A percentile compares a stretch with the other conserved stretches of the same genome.
These are phyloP conservation scores for Aureobasidium sp. DNA, from an alignment of 2,329 filamentous ascomycete genomes.

Conservation along the genomic window DNA sequence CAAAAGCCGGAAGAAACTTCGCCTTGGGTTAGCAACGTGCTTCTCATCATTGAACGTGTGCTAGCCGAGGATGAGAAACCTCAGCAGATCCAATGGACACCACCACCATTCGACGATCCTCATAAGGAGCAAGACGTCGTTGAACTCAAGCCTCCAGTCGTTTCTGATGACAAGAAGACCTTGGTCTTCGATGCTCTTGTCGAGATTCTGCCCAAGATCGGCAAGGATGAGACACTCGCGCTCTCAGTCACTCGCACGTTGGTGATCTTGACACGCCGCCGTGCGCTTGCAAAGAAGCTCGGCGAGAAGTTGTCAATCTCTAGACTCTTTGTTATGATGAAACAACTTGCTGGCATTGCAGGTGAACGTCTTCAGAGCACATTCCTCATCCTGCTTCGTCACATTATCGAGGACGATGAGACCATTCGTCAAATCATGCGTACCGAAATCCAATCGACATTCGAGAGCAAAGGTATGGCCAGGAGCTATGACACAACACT, in stretches of 20 bases:
- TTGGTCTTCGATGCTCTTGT: slow-evolving; percentile 70
- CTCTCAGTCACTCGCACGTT: slow-evolving; percentile 76
- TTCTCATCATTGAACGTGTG: slow-evolving; percentile 83
- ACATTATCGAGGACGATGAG: slow-evolving; percentile 90
- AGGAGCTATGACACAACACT: slow-evolving; percentile 57
- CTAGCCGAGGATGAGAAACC: slow-evolving; percentile 86
- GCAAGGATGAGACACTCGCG: slow-evolving; percentile 79
- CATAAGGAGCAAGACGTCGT: slow-evolving; percentile 44
- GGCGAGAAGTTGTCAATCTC: slow-evolving; percentile 86
- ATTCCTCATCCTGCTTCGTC: slow-evolving; percentile 80
- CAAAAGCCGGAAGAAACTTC: slow-evolving; percentile 70
- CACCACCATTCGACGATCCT: slow-evolving; percentile 38
- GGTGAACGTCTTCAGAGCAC: slow-evolving; percentile 67
- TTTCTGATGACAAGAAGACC: slow-evolving; percentile 60
- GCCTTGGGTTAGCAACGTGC: slow-evolving; percentile 84
- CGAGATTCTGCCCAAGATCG: slow-evolving; percentile 75
- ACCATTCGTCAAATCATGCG: slow-evolving; percentile 88
- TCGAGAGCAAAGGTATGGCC: slow-evolving; percentile 48
- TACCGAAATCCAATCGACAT: slow-evolving; percentile 74
- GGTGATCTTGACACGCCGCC: slow-evolving; percentile 77
- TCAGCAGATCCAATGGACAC: slow-evolving; percentile 61
- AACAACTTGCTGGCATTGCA: slow-evolving; percentile 75
- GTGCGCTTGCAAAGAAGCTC: slow-evolving; percentile 65
- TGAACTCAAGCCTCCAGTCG: slow-evolving; percentile 52
- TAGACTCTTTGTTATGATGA: slow-evolving; percentile 88